A percentile compares a stretch with the other conserved stretches of the same genome.
Evolutionary conservation across 257 asterid species (phyloP).

Genomic region (Striga asiatica): DNA sequence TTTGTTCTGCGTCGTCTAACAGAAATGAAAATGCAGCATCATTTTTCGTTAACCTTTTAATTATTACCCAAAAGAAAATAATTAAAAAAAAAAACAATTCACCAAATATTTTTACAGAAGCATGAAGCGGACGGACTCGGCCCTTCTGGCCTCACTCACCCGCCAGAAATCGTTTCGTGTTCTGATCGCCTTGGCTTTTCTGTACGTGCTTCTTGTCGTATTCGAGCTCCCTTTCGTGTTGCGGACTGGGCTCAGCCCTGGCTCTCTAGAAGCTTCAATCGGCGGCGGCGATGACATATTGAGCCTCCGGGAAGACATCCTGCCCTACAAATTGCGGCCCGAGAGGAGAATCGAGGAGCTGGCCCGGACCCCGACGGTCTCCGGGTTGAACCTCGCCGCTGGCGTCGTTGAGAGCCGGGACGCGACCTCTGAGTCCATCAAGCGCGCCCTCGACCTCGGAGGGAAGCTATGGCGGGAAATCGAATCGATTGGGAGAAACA

Average conservation of each 20-base stretch:
- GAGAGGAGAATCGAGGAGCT: conserved; percentile 25
- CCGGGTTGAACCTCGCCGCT: conserved; percentile 35
- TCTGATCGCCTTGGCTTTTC: conserved; percentile 29
- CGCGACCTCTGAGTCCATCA: conserved; percentile 39
- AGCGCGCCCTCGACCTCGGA: conserved; percentile 59
- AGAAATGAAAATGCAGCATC: too few relatives aligned
- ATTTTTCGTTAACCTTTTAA: too few relatives aligned
- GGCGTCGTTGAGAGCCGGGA: conserved; percentile 22
- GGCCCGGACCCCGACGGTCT: conserved; percentile 10
- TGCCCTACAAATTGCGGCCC: conserved; percentile 21
- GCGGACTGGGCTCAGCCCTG: conserved; percentile 23
- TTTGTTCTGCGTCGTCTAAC: too few relatives aligned
- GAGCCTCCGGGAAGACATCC: conserved; percentile 37
- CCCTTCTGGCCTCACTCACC: conserved; percentile 32
- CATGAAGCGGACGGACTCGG: conserved; percentile 49
- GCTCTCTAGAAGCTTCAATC: background rate
- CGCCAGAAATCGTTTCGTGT: conserved; percentile 41
- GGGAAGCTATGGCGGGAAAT: conserved; percentile 56
- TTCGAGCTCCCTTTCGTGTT: conserved; percentile 63
- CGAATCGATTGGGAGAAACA: too few relatives aligned
- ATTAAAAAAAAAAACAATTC: too few relatives aligned
- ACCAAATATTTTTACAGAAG: background rate
- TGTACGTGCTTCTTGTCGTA: conserved; percentile 38
- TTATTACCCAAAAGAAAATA: too few relatives aligned
- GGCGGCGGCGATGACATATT: conserved; percentile 3